Evolutionary conservation across 495 filamentous ascomycete species (phyloP), one percentile per base, ranked within the genome.

Genomic region (Lentithecium fluviatile): DNA sequence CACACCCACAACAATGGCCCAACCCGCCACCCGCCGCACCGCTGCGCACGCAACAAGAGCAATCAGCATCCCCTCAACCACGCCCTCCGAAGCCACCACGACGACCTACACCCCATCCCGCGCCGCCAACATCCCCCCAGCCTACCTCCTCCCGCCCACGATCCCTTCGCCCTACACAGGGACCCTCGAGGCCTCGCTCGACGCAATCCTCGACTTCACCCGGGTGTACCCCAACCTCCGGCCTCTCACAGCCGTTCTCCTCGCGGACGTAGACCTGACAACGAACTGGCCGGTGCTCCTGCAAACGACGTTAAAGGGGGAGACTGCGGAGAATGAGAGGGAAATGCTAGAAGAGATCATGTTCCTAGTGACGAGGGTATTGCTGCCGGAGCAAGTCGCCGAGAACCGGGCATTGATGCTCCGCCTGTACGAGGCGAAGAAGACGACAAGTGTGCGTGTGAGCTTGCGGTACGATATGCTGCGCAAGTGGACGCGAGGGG

Each of bases 361-460:
- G 19, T 38, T 52, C 37, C 17, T 61, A 4, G 49, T 61, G 3
- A 61, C 58, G 10, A 21, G 58, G 8, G 24, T 10, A 2, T 49
- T 61, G 38, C 37, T 61, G 6, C 58, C 58, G 20, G 45, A 61
- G n/a, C 49, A 54, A 20, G 38, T 61, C 15, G 37, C 25, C 1
- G 40, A 61, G 42, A 61, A 61, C 37, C 8, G 58, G 2, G 45
- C 17, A 23, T n/a, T 45, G 34, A 21, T 58, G 29, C 1, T 13
- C 1, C 2, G 20, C 6, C n/a, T 58, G 37, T 58, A 58, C 26
- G 0, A 0, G 15, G 25, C 24, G 26, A 38, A 17, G n/a, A n/a
- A n/a, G n/a, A 29, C 21, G 45, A 6, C 23, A 42, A 15, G 11
- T 32, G 11, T 12, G 1, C 29, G 23, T 46, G 10, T 5, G 48